Evolutionary conservation across 2,329 filamentous ascomycete genomes (phyloP).

Genomic region (Aspergillus spinulosporus): DNA sequence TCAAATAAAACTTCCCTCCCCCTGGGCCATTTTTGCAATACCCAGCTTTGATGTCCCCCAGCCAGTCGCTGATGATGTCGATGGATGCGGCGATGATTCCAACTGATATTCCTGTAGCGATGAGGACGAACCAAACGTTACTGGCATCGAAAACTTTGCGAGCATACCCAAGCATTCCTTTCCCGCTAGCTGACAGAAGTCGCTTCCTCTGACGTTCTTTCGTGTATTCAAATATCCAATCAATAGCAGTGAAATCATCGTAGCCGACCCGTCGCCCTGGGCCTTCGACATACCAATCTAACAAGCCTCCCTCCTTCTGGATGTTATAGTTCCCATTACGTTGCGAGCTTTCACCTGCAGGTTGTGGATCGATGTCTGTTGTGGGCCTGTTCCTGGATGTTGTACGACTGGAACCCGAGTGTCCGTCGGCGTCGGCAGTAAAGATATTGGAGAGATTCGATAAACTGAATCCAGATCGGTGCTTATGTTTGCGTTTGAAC

Average conservation of each 20-base stretch:
- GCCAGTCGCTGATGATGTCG: conserved; percentile 87
- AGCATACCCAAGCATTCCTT: conserved; percentile 70
- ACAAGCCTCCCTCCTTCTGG: conserved; percentile 43
- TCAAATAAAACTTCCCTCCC: conserved; percentile 86
- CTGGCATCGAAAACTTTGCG: conserved; percentile 78
- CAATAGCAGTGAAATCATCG: conserved; percentile 93
- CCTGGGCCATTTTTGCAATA: conserved; percentile 76
- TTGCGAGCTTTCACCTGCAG: conserved; percentile 26
- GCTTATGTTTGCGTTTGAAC: conserved; percentile 48
- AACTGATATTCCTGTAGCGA: conserved; percentile 80
- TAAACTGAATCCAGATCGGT: conserved; percentile 40
- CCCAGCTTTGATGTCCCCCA: conserved; percentile 87
- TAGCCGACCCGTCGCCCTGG: conserved; percentile 89
- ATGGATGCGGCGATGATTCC: conserved; percentile 85
- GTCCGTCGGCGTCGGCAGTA: conserved; percentile 27
- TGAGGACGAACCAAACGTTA: conserved; percentile 87
- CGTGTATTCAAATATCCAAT: conserved; percentile 99
- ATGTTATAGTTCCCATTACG: conserved; percentile 28
- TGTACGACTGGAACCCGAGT: conserved; percentile 25
- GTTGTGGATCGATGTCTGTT: conserved; percentile 30
- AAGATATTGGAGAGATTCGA: conserved; percentile 44
- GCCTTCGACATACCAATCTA: conserved; percentile 88
- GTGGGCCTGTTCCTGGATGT: conserved; percentile 28
- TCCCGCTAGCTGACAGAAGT: conserved; percentile 68
- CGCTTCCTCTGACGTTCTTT: conserved; percentile 88